These are phyloP conservation scores for Oropetium thomaeum DNA, from an alignment of 176 grass and related monocot species.

Conservation along the genomic window DNA sequence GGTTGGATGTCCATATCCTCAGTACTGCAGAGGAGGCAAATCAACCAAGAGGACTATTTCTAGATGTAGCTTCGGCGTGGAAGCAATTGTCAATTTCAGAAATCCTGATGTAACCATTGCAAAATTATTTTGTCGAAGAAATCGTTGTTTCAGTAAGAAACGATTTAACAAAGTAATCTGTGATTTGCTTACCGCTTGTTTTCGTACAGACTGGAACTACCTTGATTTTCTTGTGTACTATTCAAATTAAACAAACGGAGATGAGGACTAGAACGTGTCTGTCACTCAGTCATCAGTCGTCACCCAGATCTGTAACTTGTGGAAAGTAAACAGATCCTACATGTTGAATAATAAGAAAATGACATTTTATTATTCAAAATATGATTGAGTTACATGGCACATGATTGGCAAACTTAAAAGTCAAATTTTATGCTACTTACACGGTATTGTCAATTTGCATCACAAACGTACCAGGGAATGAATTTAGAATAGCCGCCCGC, in stretches of 20 bases:
- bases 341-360: no score
- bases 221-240: neutral
- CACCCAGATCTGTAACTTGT: neutral
- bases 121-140: neutral
- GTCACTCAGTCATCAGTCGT: no score
- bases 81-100: conserved; percentile 22
- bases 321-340: no score
- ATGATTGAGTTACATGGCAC: neutral
- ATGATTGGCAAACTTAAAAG: neutral
- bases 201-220: neutral
- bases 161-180: neutral
- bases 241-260: no score
- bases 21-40: no score
- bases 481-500: no score
- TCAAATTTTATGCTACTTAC: neutral
- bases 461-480: neutral
- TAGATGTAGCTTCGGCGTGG: conserved; percentile 11
- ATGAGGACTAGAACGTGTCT: no score
- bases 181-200: neutral
- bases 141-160: neutral
- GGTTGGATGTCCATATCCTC: no score
- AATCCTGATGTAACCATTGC: neutral
- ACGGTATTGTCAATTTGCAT: neutral
- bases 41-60: neutral
- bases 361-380: no score